A percentile compares a stretch with the other conserved stretches of the same genome.
Conservation (phyloP, 2,329 filamentous ascomycete species). For the Trichoderma koningiopsis region DNA sequence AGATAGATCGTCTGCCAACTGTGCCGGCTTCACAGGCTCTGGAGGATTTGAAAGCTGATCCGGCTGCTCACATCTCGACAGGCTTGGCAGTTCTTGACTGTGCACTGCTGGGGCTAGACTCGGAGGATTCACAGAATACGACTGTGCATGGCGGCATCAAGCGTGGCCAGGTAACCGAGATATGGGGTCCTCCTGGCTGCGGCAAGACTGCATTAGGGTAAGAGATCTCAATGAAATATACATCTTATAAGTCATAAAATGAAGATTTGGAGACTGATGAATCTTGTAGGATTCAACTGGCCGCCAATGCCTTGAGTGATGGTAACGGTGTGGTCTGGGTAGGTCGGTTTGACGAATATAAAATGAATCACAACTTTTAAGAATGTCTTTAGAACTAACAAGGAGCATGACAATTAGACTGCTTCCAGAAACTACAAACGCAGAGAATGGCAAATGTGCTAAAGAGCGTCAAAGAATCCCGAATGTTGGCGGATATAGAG, state of each 20-base stretch:
- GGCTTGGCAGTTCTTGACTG: constrained; percentile 57
- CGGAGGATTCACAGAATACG: constrained; percentile 27
- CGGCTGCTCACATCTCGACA: constrained; percentile 57
- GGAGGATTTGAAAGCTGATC: constrained; percentile 57
- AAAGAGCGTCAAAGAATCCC: constrained; percentile 28
- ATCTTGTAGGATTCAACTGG: constrained; percentile 63
- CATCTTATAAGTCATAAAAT: background rate
- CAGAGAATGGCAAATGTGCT: constrained; percentile 36
- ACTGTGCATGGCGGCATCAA: constrained; percentile 59
- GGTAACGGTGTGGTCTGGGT: constrained; percentile 76
- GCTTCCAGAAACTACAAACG: constrained; percentile 46
- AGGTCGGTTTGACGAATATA: constrained; percentile 57
- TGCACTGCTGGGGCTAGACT: constrained; percentile 39
- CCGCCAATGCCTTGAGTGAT: constrained; percentile 62
- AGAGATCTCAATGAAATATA: background rate
- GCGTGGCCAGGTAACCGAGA: constrained; percentile 78
- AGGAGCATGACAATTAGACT: constrained; percentile 41
- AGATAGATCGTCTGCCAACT: constrained; percentile 81
- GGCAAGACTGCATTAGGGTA: constrained; percentile 85
- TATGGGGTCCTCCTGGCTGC: constrained; percentile 83
- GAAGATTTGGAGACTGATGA: constrained; percentile 24
- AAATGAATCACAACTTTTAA: background rate
- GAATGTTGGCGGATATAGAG: constrained; percentile 14
- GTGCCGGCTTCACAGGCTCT: constrained; percentile 75
- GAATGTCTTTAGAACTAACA: background rate